A percentile compares a stretch with the other conserved stretches of the same genome.
Conservation (phyloP, 2,329 filamentous ascomycete genomes). For the Lojkania enalia region DNA sequence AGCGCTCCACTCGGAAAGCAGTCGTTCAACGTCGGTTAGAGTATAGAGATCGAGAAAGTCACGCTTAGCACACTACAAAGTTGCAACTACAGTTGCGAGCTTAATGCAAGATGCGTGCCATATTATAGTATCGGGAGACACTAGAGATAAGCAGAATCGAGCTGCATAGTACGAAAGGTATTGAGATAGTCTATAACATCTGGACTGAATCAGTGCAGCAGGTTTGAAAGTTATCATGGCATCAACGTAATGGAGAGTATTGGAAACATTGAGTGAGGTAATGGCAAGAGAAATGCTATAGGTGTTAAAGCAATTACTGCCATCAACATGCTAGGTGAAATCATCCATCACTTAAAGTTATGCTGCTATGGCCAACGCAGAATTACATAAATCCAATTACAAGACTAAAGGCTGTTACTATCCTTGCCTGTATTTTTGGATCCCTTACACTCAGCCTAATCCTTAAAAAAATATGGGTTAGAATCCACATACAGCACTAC, state of each 20-base stretch:
- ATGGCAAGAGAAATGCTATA: constrained; percentile 1
- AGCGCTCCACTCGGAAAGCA: constrained; percentile 31
- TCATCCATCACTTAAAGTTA: constrained; percentile 29
- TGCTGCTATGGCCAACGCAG: constrained; percentile 27
- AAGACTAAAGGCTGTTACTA: constrained; percentile 21
- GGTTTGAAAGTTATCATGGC: constrained; percentile 7
- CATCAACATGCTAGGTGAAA: constrained; percentile 34
- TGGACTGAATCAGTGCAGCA: constrained; percentile 3
- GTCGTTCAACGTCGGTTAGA: constrained; percentile 21
- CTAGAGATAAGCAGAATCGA: constrained; percentile 18
- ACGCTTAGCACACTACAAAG: constrained; percentile 35
- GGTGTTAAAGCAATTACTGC: not conserved
- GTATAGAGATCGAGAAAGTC: constrained; percentile 30
- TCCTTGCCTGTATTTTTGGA: constrained; percentile 26
- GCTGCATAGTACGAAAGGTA: constrained; percentile 20
- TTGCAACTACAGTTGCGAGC: constrained; percentile 30
- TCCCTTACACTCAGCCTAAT: constrained; percentile 28
- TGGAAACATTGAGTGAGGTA: constrained; percentile 3
- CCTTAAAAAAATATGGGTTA: constrained; percentile 33
- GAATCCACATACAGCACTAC: constrained; percentile 29
- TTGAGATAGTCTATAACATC: constrained; percentile 18
- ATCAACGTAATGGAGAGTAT: constrained; percentile 9
- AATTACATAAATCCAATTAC: constrained; percentile 29
- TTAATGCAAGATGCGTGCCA: constrained; percentile 40
- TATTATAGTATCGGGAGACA: constrained; percentile 28